phyloP scores from a whole-genome alignment of 2,329 filamentous ascomycete genomes.

The Trichothecium roseum region DNA sequence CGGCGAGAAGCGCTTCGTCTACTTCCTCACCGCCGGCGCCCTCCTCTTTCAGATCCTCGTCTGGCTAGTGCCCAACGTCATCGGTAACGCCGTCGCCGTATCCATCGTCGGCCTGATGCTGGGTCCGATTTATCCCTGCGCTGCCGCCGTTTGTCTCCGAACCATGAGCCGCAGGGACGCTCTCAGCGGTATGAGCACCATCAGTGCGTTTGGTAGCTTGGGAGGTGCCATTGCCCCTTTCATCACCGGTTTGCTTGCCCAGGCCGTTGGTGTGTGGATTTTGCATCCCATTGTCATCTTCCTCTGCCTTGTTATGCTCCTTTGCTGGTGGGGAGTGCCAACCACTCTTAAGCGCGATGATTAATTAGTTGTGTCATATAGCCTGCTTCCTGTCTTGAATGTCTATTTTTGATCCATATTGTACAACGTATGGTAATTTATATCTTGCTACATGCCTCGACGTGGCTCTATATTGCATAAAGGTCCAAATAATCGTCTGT shows the following conservation, averaged over 20 bases:
- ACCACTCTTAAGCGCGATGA: slow-evolving; percentile 47
- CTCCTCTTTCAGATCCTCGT: slow-evolving; percentile 63
- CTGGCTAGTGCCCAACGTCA: slow-evolving; percentile 68
- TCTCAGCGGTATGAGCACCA: slow-evolving; percentile 54
- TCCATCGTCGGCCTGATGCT: slow-evolving; percentile 64
- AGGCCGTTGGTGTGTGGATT: slow-evolving; percentile 52
- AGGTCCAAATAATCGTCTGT: too few relatives aligned
- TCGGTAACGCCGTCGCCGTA: slow-evolving; percentile 57
- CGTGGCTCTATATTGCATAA: neutral
- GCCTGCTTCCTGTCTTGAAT: too few relatives aligned
- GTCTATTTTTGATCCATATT: too few relatives aligned
- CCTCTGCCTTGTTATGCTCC: slow-evolving; percentile 53
- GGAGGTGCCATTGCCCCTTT: slow-evolving; percentile 61
- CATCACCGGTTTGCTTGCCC: slow-evolving; percentile 52
- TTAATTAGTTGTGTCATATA: slow-evolving; percentile 19
- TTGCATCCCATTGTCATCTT: slow-evolving; percentile 58
- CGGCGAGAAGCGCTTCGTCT: slow-evolving; percentile 62
- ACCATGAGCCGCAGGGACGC: slow-evolving; percentile 49
- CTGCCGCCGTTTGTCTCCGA: slow-evolving; percentile 51
- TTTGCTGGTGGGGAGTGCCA: slow-evolving; percentile 54
- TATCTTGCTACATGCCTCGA: neutral
- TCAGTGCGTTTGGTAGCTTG: slow-evolving; percentile 57
- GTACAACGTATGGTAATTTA: neutral
- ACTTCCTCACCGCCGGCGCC: slow-evolving; percentile 49
- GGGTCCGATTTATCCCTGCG: slow-evolving; percentile 71